phyloP scores from a whole-genome alignment of 2,329 filamentous ascomycete species.

The Aureobasidium vineae region DNA sequence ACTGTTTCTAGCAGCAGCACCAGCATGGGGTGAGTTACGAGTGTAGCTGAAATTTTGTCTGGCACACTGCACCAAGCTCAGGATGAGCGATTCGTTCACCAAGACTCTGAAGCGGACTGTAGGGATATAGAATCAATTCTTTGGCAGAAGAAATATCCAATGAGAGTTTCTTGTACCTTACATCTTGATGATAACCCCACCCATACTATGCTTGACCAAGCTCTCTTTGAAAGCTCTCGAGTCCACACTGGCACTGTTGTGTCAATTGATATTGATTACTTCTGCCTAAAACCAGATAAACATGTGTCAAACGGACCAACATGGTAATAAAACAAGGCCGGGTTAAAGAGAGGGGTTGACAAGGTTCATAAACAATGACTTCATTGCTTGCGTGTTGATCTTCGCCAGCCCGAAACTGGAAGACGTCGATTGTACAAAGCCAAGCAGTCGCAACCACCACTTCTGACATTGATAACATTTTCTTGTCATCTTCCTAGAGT shows the following conservation, averaged over 20 bases:
- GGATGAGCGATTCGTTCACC: not conserved
- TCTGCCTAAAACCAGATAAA: not conserved
- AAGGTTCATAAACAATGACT: constrained; percentile 23
- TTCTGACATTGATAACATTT: not conserved
- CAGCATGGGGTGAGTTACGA: not conserved
- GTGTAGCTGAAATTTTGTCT: not conserved
- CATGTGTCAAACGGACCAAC: not conserved
- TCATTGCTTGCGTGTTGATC: constrained; percentile 25
- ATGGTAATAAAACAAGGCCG: not conserved
- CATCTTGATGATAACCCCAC: not conserved
- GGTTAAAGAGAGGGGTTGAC: constrained; percentile 2
- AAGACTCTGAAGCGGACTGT: not conserved
- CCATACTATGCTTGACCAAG: not conserved
- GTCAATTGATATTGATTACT: no score
- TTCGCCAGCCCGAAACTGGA: constrained; percentile 1
- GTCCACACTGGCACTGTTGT: not conserved
- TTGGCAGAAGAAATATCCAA: not conserved
- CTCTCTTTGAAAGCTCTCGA: not conserved
- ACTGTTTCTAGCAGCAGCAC: not conserved
- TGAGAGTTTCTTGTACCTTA: not conserved
- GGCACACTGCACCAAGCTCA: not conserved
- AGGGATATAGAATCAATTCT: not conserved
- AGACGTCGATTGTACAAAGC: not conserved
- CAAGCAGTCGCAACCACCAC: not conserved
- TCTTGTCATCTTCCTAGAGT: not conserved